Evolutionary conservation across 2,329 filamentous ascomycete genomes (phyloP).

Genomic region (Alternaria brassicae): DNA sequence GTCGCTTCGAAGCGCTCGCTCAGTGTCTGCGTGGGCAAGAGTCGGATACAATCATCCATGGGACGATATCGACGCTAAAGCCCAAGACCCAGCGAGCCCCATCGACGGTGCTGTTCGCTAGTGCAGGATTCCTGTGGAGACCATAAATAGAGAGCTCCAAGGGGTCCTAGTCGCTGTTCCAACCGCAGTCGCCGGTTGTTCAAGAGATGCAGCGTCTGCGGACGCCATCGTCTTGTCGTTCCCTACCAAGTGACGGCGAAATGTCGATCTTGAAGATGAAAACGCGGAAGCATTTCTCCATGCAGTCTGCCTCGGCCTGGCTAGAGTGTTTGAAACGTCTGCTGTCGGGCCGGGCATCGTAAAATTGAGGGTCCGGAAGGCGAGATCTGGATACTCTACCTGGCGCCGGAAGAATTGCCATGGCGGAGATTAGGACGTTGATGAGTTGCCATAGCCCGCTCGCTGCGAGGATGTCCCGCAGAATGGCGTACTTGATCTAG

Average conservation of each 20-base stretch:
- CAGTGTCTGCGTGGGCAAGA: slow-evolving; percentile 18
- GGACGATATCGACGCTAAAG: slow-evolving; percentile 12
- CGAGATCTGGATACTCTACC: slow-evolving; percentile 16
- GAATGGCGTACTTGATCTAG: slow-evolving; percentile 3
- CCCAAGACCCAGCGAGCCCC: slow-evolving; percentile 3
- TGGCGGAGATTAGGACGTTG: slow-evolving; percentile 20
- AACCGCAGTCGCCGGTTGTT: slow-evolving; percentile 17
- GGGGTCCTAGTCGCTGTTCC: slow-evolving; percentile 1
- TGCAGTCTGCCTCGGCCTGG: slow-evolving; percentile 22
- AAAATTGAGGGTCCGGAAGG: slow-evolving; percentile 15
- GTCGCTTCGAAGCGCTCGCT: background rate
- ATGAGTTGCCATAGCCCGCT: slow-evolving; percentile 19
- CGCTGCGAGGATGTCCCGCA: slow-evolving; percentile 16
- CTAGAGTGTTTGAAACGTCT: slow-evolving; percentile 9
- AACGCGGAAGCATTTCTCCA: slow-evolving; percentile 21
- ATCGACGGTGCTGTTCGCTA: slow-evolving; percentile 15
- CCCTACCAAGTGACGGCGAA: background rate
- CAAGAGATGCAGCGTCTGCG: slow-evolving; percentile 4
- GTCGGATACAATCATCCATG: slow-evolving; percentile 13
- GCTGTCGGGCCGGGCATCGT: slow-evolving; percentile 14
- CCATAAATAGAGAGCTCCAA: slow-evolving; percentile 8
- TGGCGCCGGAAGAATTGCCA: slow-evolving; percentile 29
- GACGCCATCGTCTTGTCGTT: background rate
- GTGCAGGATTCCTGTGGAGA: slow-evolving; percentile 12
- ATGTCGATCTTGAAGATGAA: slow-evolving; percentile 2